Conservation (phyloP, 768 basidiomycete genomes). For the Neoboletus magnificus region DNA sequence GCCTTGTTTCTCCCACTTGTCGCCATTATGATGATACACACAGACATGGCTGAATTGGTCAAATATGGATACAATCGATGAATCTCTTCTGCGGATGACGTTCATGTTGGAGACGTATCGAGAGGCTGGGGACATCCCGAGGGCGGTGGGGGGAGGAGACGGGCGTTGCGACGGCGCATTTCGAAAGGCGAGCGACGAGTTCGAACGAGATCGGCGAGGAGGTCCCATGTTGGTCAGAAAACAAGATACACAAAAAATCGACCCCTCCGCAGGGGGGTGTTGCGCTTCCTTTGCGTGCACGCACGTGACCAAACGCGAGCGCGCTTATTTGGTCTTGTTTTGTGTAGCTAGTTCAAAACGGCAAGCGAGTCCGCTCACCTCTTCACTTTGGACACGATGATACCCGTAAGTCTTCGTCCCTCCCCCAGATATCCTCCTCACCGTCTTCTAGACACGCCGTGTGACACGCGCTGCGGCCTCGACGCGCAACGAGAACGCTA, state of each 20-base stretch:
- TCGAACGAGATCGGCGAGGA: slow-evolving; percentile 31
- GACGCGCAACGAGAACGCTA: slow-evolving; percentile 64
- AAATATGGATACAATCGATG: slow-evolving; percentile 74
- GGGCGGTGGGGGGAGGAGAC: slow-evolving; percentile 9
- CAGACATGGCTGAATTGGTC: slow-evolving; percentile 89
- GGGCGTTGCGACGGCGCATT: neutral
- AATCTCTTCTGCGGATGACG: slow-evolving; percentile 73
- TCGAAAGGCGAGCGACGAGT: slow-evolving; percentile 23
- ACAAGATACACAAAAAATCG: neutral
- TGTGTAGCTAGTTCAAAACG: slow-evolving; percentile 36
- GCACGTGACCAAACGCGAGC: slow-evolving; percentile 38
- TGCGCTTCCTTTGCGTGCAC: neutral
- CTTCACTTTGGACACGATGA: slow-evolving; percentile 36
- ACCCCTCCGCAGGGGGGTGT: slow-evolving; percentile 22
- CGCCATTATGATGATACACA: slow-evolving; percentile 70
- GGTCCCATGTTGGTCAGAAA: slow-evolving; percentile 1
- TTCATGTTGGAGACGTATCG: slow-evolving; percentile 77
- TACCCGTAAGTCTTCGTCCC: slow-evolving; percentile 37
- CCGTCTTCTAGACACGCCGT: slow-evolving; percentile 52
- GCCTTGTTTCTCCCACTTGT: slow-evolving; percentile 80
- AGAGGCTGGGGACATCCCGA: slow-evolving; percentile 61
- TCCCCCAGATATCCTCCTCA: neutral
- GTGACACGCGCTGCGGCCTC: slow-evolving; percentile 54
- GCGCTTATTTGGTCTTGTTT: slow-evolving; percentile 38
- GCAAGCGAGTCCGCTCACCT: slow-evolving; percentile 22